These are phyloP conservation scores for Andrographis paniculata DNA, from an alignment of 305 asterid genomes.

Conservation along the genomic window DNA sequence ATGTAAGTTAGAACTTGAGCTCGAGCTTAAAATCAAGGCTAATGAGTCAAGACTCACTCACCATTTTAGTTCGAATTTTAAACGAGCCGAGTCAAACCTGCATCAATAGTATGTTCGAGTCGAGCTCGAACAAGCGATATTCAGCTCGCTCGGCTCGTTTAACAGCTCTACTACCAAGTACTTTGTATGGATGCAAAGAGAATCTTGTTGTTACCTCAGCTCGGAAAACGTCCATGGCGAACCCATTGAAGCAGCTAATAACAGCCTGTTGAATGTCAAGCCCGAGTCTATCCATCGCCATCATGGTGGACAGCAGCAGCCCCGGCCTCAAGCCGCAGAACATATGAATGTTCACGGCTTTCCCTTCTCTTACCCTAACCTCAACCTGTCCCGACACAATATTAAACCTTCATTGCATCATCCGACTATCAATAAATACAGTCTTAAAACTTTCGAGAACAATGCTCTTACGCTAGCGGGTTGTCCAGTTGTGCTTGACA, in stretches of 20 bases:
- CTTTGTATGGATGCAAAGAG: not conserved
- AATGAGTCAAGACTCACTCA: too few species aligned
- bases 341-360: slow-evolving; percentile 58
- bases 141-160: too few species aligned
- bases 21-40: too few species aligned
- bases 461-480: slow-evolving; percentile 44
- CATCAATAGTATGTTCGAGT: too few species aligned
- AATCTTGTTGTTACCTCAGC: slow-evolving; percentile 34
- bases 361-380: slow-evolving; percentile 47
- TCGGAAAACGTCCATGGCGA: slow-evolving; percentile 52
- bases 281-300: slow-evolving; percentile 51
- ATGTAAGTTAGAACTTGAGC: too few species aligned
- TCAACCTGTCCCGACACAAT: slow-evolving; percentile 33
- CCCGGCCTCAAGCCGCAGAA: slow-evolving; percentile 55
- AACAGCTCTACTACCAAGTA: too few species aligned
- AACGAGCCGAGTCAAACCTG: too few species aligned
- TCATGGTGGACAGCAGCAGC: slow-evolving; percentile 43
- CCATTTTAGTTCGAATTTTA: too few species aligned
- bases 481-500: slow-evolving; percentile 48
- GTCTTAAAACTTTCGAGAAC: not conserved
- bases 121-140: too few species aligned
- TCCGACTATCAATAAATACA: not conserved
- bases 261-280: slow-evolving; percentile 67
- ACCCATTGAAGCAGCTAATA: slow-evolving; percentile 63
- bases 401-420: too few species aligned